Evolutionary conservation across 2,329 filamentous ascomycete species (phyloP), one percentile per base, ranked within the genome.

Genomic region (Hypoxylon sp.): DNA sequence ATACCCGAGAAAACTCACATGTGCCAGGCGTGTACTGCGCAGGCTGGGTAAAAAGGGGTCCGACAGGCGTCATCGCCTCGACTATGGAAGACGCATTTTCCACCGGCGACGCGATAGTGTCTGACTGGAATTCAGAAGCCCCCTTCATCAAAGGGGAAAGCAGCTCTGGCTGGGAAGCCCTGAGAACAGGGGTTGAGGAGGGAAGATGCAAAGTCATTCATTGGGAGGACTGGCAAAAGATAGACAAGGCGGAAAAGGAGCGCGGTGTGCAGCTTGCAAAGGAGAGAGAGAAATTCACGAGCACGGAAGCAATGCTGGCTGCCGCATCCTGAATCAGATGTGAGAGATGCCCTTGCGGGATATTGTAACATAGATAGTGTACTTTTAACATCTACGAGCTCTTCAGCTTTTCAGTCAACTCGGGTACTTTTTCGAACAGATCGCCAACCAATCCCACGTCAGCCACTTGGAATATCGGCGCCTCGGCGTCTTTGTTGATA

Each of bases 401-500:
- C 80, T 94, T 95, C 65, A 99, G 74, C 84, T 98, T 98, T 79
- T 97, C 90, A 1, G 93, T 98, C 75, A 99, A 80, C 81, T 98
- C 93, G 1, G 95, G 95, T 38, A 97, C 92, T 79, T 92, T 93
- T 55, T 97, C 92, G 73, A 98, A 98, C 69, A 99, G 78, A 79
- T 99, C 95, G 35, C 93, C 94, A 4, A 99, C 94, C 48, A 99
- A 80, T 10, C 95, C 95, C 50, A 98, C 92, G 77, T 99, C 95
- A 3, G 95, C 95, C 57, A 99, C 87, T 78, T 99, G 95, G 83
- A 99, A 99, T 69, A 99, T 99, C 24, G 95, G 95, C 55, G 95
- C 95, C 76, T 99, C 95, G 3, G 88, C 81, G 72, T 99, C 95
- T 81, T 99, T 99, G 83, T 99, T 99, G 73, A 99, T 98, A 11